phyloP scores from a whole-genome alignment of 1,139 yeast genomes.

The Yamadazyma atmosphaerica region DNA sequence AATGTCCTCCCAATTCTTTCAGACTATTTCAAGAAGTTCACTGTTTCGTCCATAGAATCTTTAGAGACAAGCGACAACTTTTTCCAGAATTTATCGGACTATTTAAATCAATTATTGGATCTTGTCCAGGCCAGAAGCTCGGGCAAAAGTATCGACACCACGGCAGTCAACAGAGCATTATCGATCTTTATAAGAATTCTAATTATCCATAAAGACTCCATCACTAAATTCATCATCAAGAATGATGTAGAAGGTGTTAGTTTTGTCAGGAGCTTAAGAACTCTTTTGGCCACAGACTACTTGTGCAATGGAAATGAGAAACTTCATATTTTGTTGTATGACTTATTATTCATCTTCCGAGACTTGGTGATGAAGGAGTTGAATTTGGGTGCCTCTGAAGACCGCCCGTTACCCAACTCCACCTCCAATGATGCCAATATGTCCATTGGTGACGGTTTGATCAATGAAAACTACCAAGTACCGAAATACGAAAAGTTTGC shows the following conservation, averaged over 20 bases:
- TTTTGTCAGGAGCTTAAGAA: slow-evolving; percentile 46
- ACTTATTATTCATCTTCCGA: slow-evolving; percentile 59
- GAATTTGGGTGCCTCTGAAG: neutral
- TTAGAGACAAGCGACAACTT: slow-evolving; percentile 18
- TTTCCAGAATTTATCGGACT: slow-evolving; percentile 11
- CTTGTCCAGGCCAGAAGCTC: neutral
- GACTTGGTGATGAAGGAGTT: slow-evolving; percentile 27
- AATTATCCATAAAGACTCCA: slow-evolving; percentile 54
- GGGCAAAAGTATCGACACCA: slow-evolving; percentile 4
- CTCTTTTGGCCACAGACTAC: slow-evolving; percentile 43
- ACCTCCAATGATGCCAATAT: neutral
- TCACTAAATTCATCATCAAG: slow-evolving; percentile 32
- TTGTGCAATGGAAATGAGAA: slow-evolving; percentile 44
- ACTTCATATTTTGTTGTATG: slow-evolving; percentile 61
- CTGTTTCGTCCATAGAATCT: slow-evolving; percentile 26
- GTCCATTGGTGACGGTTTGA: neutral
- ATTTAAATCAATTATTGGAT: slow-evolving; percentile 7
- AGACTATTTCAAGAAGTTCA: slow-evolving; percentile 42
- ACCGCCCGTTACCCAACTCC: neutral
- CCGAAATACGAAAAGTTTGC: slow-evolving; percentile 10
- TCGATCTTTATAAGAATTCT: slow-evolving; percentile 56
- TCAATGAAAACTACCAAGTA: neutral
- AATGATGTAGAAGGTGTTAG: slow-evolving; percentile 30
- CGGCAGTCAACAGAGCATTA: slow-evolving; percentile 9
- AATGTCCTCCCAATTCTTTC: slow-evolving; percentile 31